A percentile compares a stretch with the other conserved stretches of the same genome.
phyloP scores from a whole-genome alignment of 1,139 yeast genomes.

The Zygoascus meyerae region DNA sequence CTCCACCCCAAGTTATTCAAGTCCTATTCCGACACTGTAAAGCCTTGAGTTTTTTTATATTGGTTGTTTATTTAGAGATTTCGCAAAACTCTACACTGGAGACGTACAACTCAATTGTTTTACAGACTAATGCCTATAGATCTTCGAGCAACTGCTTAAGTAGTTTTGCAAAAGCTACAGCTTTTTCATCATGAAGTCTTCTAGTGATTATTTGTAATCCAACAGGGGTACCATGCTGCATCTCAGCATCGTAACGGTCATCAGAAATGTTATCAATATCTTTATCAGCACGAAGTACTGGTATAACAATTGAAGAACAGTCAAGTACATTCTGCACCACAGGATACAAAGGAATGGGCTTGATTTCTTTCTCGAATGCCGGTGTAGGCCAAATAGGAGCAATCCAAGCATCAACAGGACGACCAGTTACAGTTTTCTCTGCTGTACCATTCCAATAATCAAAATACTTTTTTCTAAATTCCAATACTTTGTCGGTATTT shows the following conservation, averaged over 20 bases:
- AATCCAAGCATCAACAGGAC: constrained; percentile 46
- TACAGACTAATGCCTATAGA: too few species aligned
- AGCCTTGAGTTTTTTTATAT: too few species aligned
- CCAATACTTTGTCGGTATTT: constrained; percentile 37
- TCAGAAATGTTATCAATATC: constrained; percentile 26
- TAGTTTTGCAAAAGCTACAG: constrained; percentile 36
- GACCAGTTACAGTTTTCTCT: constrained; percentile 35
- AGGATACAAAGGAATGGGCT: constrained; percentile 36
- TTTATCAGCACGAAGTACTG: constrained; percentile 43
- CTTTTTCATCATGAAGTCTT: constrained; percentile 49
- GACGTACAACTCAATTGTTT: too few species aligned
- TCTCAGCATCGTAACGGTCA: constrained; percentile 39
- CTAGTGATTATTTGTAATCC: constrained; percentile 48
- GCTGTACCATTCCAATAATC: constrained; percentile 37
- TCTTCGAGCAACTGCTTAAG: constrained; percentile 10
- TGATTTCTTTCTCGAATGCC: constrained; percentile 33
- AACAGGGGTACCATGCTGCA: constrained; percentile 47
- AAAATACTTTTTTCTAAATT: constrained; percentile 33
- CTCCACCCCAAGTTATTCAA: too few species aligned
- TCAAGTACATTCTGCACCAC: constrained; percentile 43
- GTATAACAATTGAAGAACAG: constrained; percentile 41
- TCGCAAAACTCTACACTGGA: too few species aligned
- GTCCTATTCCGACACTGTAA: too few species aligned
- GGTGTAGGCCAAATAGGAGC: constrained; percentile 48
- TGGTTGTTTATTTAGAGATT: too few species aligned